A percentile compares a stretch with the other conserved stretches of the same genome.
Evolutionary conservation across 1,284 basidiomycete genomes (phyloP).

Genomic region (Cutaneotrichosporon cutaneum): DNA sequence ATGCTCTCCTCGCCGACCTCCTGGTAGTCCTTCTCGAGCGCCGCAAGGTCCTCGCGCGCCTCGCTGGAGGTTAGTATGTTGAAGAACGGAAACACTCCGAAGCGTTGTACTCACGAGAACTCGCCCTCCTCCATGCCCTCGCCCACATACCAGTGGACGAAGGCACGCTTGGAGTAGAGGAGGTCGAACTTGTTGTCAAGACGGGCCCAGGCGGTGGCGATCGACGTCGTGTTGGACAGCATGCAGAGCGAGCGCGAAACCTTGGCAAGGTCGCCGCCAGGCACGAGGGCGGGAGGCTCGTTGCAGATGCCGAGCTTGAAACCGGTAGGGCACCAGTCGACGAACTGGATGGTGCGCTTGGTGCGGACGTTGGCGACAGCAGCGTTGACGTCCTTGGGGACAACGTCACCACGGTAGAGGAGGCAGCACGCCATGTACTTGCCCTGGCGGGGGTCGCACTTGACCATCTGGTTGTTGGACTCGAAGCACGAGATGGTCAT

Average conservation of each 20-base stretch:
- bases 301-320: constrained; percentile 98
- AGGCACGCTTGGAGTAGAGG: constrained; percentile 87
- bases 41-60: constrained; percentile 94
- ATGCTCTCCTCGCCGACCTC: constrained; percentile 70
- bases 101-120: constrained; percentile 89
- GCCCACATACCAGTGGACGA: constrained; percentile 90
- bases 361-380: constrained; percentile 95
- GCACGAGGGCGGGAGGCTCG: constrained; percentile 85
- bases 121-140: constrained; percentile 99
- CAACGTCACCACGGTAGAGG: constrained; percentile 93
- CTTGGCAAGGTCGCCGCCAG: constrained; percentile 93
- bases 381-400: constrained; percentile 93
- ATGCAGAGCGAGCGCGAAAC: constrained; percentile 93
- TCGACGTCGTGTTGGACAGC: constrained; percentile 68
- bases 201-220: constrained; percentile 90
- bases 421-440: constrained; percentile 97
- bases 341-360: constrained; percentile 88
- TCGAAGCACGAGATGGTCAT: constrained; percentile 99
- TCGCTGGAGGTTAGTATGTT: constrained; percentile 72
- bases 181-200: constrained; percentile 99
- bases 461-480: constrained; percentile 97
- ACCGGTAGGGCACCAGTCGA: constrained; percentile 98
- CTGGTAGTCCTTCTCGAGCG: constrained; percentile 95
- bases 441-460: constrained; percentile 90
- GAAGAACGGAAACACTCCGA: too few relatives aligned